phyloP scores from a whole-genome alignment of 2,329 filamentous ascomycete genomes.

The Macrophomina pseudophaseolina region DNA sequence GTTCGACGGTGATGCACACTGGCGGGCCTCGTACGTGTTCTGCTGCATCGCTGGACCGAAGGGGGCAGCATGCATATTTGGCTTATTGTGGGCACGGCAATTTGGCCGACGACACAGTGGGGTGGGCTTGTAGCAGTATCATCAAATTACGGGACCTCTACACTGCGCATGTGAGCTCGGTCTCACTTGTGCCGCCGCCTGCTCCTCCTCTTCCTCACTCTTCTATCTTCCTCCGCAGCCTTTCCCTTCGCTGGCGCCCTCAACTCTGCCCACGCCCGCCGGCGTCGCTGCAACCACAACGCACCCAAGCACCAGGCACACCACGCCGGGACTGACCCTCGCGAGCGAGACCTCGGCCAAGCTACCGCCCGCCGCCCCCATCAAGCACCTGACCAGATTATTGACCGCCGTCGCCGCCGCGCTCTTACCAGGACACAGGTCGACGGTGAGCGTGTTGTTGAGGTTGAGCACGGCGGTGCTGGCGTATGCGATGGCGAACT shows the following conservation, averaged over 20 bases:
- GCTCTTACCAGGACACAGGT: slow-evolving; percentile 56
- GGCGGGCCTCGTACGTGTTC: slow-evolving; percentile 4
- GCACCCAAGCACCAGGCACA: slow-evolving; percentile 10
- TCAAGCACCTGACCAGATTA: slow-evolving; percentile 59
- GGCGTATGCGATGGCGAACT: slow-evolving; percentile 60
- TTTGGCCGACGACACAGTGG: background rate
- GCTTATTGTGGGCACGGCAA: background rate
- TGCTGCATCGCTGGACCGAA: background rate
- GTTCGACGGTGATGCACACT: background rate
- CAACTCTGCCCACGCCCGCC: slow-evolving; percentile 1
- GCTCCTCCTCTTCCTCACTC: background rate
- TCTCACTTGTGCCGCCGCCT: background rate
- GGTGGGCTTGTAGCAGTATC: too few relatives aligned
- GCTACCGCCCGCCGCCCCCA: slow-evolving; percentile 58
- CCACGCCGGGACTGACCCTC: background rate
- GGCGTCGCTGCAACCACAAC: background rate
- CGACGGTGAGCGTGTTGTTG: slow-evolving; percentile 60
- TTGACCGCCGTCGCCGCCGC: slow-evolving; percentile 60
- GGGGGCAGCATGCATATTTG: background rate
- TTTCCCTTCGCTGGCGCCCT: slow-evolving; percentile 14
- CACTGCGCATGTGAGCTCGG: too few relatives aligned
- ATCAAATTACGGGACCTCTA: too few relatives aligned
- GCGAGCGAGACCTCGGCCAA: slow-evolving; percentile 46
- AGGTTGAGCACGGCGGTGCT: slow-evolving; percentile 56
- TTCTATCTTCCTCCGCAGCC: background rate